Base-by-base conservation (phyloP, 768 basidiomycete species). In the Pleurotus ostreatus region DNA sequence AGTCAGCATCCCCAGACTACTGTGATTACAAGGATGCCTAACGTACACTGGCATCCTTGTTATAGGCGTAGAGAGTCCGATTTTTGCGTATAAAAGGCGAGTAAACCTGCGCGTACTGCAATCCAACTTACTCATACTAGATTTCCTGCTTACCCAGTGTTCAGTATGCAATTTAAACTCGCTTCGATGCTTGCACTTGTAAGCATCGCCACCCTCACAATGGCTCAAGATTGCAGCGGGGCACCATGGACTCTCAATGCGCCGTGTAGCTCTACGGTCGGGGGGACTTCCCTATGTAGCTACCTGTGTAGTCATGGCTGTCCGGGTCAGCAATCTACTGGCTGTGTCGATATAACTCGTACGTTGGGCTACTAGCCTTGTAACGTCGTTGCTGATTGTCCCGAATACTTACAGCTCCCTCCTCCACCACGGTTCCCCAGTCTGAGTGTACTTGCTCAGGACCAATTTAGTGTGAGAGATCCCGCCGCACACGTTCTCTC, bases 381-480 rank as follows among this genome's bases (percentile, higher is more conserved):
- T 9, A 22, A 11, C 41, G 7, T 13, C 16, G 12, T 34, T 11
- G 20, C 41, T 44, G 41, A 44, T 15, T 4, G n/a, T 44, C 7
- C n/a, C 41, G 20, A 9, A 44, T 25, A 12, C 16, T 41, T 25
- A 41, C 18, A 53, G 51, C 39, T 22, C 51, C 51, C 37, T 53
- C 51, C 11, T 53, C 51, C 4, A 53, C 51, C 18, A 53, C 39
- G n/a, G 39, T 53, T 30, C 51, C 39, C 20, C 37, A 43, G 23
- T 53, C 51, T 11, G n/a, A 53, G 41, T 53, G 51, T 23, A 53
- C 51, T n/a, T 53, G 51, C n/a, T 53, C 51, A 18, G 51, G 51
- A 7, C 39, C 51, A n/a, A 5, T 11, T 44, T 44, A 44, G 30
- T 30, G 9, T 8, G 26, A 30, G 9, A 11, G 30, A 34, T 34